phyloP scores from a whole-genome alignment of 805 yeast genomes.

The Blastobotrys peoriensis region DNA sequence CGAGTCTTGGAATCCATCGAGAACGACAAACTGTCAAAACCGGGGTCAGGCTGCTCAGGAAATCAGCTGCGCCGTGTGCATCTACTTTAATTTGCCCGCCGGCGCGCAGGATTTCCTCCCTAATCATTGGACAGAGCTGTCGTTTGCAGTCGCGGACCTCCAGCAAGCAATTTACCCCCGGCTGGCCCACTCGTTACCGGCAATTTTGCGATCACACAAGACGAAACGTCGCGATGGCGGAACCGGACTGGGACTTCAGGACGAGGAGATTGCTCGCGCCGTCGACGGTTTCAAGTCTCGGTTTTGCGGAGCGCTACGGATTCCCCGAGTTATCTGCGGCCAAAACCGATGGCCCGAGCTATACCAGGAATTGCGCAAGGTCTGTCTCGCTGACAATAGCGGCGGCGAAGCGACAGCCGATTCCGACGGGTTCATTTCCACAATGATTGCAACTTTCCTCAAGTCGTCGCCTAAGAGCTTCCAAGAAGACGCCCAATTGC shows the following conservation, averaged over 20 bases:
- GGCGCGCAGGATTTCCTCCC: constrained; percentile 12
- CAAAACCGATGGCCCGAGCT: constrained; percentile 21
- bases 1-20: constrained; percentile 3
- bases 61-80: constrained; percentile 18
- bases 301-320: constrained; percentile 15
- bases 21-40: neutral
- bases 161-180: constrained; percentile 9
- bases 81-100: constrained; percentile 13
- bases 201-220: neutral
- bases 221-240: neutral
- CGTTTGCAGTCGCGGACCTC: constrained; percentile 17
- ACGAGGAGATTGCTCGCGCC: constrained; percentile 16
- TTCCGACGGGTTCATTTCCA: constrained; percentile 10
- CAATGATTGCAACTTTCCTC: constrained; percentile 14
- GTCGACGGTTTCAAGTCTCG: constrained; percentile 16
- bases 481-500: neutral
- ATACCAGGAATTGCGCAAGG: constrained; percentile 10
- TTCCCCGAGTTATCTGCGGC: constrained; percentile 24
- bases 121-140: constrained; percentile 25
- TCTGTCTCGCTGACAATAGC: constrained; percentile 7
- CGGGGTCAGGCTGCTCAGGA: constrained; percentile 7
- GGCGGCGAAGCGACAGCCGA: neutral
- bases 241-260: constrained; percentile 6
- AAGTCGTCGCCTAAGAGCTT: constrained; percentile 1
- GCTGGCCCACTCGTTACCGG: constrained; percentile 7